Base-by-base conservation (phyloP, 441 rosid genomes). In the Melastoma candidum region DNA sequence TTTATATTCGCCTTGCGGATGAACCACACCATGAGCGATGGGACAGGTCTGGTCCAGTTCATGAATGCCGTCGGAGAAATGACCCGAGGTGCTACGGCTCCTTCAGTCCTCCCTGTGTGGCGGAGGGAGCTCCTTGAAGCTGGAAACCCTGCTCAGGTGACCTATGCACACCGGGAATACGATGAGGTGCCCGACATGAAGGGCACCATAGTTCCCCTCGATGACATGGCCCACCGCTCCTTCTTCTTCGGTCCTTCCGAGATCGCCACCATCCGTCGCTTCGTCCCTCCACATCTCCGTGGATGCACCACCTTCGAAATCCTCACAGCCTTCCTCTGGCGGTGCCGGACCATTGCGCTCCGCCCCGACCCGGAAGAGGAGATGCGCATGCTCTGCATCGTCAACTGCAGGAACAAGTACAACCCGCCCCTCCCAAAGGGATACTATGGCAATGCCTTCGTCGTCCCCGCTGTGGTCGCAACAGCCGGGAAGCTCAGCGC, bases 321-420 rank as follows among this genome's bases (percentile, higher is more conserved):
- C 1, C 45, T 78, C 4, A 53, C 75, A 0, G 73, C 82, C 0
- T 72, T 63, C 53, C 2, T 78, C 1, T 78, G 87, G 84, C 69
- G 68, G 36, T 71, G 66, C 10, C 82, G 79, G 13, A 72, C 76
- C 0, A 2, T 39, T 0, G 75, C 84, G 24, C 53, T 76, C 2
- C 14, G 51, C 36, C 63, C 72, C 0, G 56, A 68, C 8, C 68
- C 73, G 0, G 43, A 56, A 2, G 65, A 78, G 10, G 68, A 70
- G 44, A 65, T 74, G 68, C 73, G 78, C 0, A 5, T 76, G 0
- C 44, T 67, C 1, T 66, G 64, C 46, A 1, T 52, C 0, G 59
- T 63, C 4, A 69, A 67, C 39, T 59, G 50, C 0, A 67, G 78
- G n/a, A 9, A 54, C 3, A 68, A 64, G 26, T 53, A 4, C 22